Evolutionary conservation across 257 asterid species (phyloP).

Genomic region (Penstemon davidsonii): DNA sequence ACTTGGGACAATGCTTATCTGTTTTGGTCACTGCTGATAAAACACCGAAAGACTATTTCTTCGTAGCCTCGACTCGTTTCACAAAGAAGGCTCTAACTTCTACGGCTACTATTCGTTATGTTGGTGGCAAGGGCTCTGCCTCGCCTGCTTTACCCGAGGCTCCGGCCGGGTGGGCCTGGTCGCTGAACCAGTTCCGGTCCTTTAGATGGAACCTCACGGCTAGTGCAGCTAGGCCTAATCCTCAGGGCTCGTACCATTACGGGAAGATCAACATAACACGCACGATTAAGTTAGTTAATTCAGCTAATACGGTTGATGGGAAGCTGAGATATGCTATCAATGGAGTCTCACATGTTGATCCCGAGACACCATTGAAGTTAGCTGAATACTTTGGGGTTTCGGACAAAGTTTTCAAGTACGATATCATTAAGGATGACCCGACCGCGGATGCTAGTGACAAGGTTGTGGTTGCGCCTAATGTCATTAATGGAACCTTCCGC

Average conservation of each 20-base stretch:
- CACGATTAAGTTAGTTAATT: slow-evolving; percentile 52
- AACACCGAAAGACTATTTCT: slow-evolving; percentile 42
- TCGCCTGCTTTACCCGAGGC: slow-evolving; percentile 35
- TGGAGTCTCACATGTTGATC: slow-evolving; percentile 51
- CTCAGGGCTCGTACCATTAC: slow-evolving; percentile 79
- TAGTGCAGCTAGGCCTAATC: slow-evolving; percentile 83
- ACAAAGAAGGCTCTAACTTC: slow-evolving; percentile 37
- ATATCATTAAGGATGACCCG: slow-evolving; percentile 42
- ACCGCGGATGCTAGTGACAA: slow-evolving; percentile 20
- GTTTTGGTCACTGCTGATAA: slow-evolving; percentile 51
- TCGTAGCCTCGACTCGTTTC: slow-evolving; percentile 54
- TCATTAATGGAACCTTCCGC: slow-evolving; percentile 43
- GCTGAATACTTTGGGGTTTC: slow-evolving; percentile 53
- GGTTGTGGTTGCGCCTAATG: slow-evolving; percentile 38
- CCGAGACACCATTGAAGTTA: slow-evolving; percentile 58
- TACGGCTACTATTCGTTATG: slow-evolving; percentile 41
- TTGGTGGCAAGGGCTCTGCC: slow-evolving; percentile 41
- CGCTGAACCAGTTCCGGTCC: slow-evolving; percentile 59
- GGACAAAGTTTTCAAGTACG: slow-evolving; percentile 53
- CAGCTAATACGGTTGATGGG: slow-evolving; percentile 41
- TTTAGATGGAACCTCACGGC: slow-evolving; percentile 71
- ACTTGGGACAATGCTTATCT: slow-evolving; percentile 53
- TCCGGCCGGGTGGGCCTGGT: slow-evolving; percentile 62
- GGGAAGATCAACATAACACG: slow-evolving; percentile 70
- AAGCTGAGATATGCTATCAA: slow-evolving; percentile 59